Evolutionary conservation across 2,329 filamentous ascomycete species (phyloP).

Genomic region (Xenosphaeropsis pyriputrescens): DNA sequence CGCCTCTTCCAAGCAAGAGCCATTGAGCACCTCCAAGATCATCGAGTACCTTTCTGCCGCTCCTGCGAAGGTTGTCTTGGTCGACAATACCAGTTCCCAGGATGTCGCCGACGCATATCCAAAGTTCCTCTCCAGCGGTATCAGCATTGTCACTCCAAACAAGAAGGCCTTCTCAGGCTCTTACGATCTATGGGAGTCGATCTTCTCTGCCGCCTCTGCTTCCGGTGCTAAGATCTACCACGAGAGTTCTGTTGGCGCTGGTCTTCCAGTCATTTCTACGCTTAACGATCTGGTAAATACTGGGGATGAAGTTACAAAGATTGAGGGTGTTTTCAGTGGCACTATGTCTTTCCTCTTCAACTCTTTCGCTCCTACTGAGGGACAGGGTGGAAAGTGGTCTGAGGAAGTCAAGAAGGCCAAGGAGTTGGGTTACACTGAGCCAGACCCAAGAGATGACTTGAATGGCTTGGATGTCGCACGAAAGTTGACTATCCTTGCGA

Average conservation of each 20-base stretch:
- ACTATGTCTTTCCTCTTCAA: slow-evolving; percentile 99
- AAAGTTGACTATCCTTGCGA: slow-evolving; percentile 88
- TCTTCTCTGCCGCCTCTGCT: slow-evolving; percentile 58
- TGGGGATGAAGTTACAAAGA: slow-evolving; percentile 78
- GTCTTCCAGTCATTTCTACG: slow-evolving; percentile 84
- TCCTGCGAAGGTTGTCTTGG: slow-evolving; percentile 65
- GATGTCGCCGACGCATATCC: slow-evolving; percentile 77
- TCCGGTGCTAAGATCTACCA: slow-evolving; percentile 80
- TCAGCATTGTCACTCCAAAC: slow-evolving; percentile 91
- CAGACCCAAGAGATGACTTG: slow-evolving; percentile 73
- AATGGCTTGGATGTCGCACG: slow-evolving; percentile 87
- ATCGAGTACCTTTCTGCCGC: slow-evolving; percentile 65
- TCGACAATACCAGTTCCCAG: slow-evolving; percentile 93
- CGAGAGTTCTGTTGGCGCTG: slow-evolving; percentile 87
- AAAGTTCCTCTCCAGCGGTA: slow-evolving; percentile 60
- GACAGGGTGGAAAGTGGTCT: slow-evolving; percentile 70
- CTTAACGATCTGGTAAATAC: slow-evolving; percentile 90
- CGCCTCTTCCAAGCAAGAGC: slow-evolving; percentile 44
- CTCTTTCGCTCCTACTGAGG: slow-evolving; percentile 74
- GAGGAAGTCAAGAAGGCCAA: slow-evolving; percentile 87
- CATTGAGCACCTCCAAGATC: slow-evolving; percentile 55
- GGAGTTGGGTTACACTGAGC: slow-evolving; percentile 82
- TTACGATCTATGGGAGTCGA: slow-evolving; percentile 71
- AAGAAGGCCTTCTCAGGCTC: slow-evolving; percentile 92
- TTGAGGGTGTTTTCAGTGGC: slow-evolving; percentile 94